Percentiles rank a stretch among this genome's conserved stretches.
These are phyloP conservation scores for Pyricularia sp. DNA, from an alignment of 2,329 filamentous ascomycete genomes.

Conservation along the genomic window DNA sequence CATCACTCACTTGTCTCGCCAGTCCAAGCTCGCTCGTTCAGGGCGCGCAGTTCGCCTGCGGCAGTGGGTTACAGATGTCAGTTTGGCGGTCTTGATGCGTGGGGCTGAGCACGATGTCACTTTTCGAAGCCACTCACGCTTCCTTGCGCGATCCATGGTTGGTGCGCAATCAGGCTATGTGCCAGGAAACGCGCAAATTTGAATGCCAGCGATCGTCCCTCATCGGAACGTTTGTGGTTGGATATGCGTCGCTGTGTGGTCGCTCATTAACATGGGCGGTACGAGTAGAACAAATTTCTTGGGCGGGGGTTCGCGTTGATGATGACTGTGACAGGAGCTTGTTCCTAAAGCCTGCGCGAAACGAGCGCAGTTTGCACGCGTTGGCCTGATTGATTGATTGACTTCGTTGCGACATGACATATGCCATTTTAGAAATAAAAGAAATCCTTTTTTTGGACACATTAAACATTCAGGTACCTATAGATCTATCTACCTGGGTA, in stretches of 20 bases:
- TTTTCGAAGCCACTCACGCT: constrained; percentile 35
- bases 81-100: background rate
- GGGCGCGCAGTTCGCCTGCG: constrained; percentile 77
- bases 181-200: constrained; percentile 2
- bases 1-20: constrained; percentile 65
- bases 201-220: background rate
- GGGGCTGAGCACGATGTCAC: background rate
- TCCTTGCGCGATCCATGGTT: constrained; percentile 55
- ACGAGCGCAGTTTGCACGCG: background rate
- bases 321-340: background rate
- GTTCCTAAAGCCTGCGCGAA: background rate
- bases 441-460: background rate
- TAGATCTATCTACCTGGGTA: background rate
- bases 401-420: background rate
- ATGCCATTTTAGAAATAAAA: background rate
- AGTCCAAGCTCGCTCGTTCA: constrained; percentile 82
- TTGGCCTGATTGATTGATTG: background rate
- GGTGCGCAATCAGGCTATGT: constrained; percentile 20
- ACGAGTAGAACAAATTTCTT: constrained; percentile 20
- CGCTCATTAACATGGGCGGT: constrained; percentile 29
- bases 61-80: constrained; percentile 7
- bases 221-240: constrained; percentile 1
- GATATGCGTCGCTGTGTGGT: constrained; percentile 9
- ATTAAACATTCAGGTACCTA: background rate
- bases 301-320: background rate